These are phyloP conservation scores for Fusarium hainanense DNA, from an alignment of 2,329 filamentous ascomycete genomes.

Conservation along the genomic window DNA sequence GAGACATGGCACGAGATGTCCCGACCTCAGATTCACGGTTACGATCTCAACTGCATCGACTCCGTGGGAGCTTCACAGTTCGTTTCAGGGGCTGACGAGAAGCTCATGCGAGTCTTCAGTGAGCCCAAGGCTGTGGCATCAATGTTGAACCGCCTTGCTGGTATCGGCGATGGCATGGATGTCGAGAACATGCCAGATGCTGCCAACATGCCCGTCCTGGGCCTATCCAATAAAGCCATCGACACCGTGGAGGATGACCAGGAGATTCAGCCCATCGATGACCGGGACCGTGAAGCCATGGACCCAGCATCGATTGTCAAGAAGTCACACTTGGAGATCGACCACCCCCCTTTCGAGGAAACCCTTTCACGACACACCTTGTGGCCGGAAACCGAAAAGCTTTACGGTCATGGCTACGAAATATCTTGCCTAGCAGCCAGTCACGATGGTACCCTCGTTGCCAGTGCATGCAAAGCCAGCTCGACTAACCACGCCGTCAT, in stretches of 20 bases:
- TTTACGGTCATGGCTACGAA: constrained; percentile 98
- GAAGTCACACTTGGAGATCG: constrained; percentile 71
- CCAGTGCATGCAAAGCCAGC: constrained; percentile 92
- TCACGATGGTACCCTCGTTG: constrained; percentile 79
- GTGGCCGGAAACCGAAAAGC: constrained; percentile 95
- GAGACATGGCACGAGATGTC: constrained; percentile 94
- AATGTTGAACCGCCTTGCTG: constrained; percentile 76
- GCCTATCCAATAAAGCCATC: constrained; percentile 94
- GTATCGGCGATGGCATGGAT: constrained; percentile 59
- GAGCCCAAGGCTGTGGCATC: constrained; percentile 85
- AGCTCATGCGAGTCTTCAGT: constrained; percentile 94
- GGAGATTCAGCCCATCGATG: constrained; percentile 57
- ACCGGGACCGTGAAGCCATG: constrained; percentile 64
- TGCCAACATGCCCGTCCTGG: constrained; percentile 93
- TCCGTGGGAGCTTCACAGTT: constrained; percentile 79
- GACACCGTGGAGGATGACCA: constrained; percentile 64
- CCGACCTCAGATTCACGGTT: constrained; percentile 95
- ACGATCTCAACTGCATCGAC: constrained; percentile 95
- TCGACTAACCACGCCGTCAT: constrained; percentile 95
- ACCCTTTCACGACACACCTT: constrained; percentile 88
- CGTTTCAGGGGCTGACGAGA: constrained; percentile 95
- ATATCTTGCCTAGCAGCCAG: constrained; percentile 87
- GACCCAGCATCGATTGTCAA: constrained; percentile 67
- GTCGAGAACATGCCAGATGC: constrained; percentile 77
- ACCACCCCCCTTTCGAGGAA: constrained; percentile 88